Base-by-base conservation (phyloP, 805 yeast genomes). In the Clavispora phyllophila region DNA sequence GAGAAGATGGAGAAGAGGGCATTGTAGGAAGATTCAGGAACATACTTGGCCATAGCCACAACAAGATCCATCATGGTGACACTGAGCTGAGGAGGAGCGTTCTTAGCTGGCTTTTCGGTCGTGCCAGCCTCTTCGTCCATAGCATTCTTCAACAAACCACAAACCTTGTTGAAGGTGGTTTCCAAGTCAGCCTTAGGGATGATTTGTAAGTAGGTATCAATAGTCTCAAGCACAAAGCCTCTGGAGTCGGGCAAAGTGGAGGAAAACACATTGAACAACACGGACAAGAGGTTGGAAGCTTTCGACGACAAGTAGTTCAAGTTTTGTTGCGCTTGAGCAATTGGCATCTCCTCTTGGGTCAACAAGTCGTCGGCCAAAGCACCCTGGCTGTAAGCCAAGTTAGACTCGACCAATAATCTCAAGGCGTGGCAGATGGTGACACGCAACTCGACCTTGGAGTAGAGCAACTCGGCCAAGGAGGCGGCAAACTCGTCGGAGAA, bases 21-120 rank as follows among this genome's bases (percentile, higher is more conserved):
- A 54, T 76, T 73, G 63, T 87, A 85, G 4, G 84, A 77, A 2
- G 81, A 59, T 24, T 63, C 65, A 7, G 96, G 95, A 26, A 93
- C 80, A 56, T 84, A 87, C 54, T 86, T 85, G 22, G 91, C 78
- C 87, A 95, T 84, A 23, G 86, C 80, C 39, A 89, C 95, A 41
- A 89, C 75, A 44, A 93, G 73, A 60, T 93, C 99, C 84, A 91
- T 76, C 87, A 95, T 82, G 14, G 96, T 88, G 32, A 86, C 80
- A 49, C 88, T 78, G 49, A 82, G 65, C 39, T 78, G 73, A 19
- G 84, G 78, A 15, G 70, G 58, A 9, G 58, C 65, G 24, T 44
- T 47, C 47, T 50, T 60, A 56, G 29, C 55, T 23, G 54, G 60
- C 50, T 72, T 62, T 50, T 64, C 48, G 46, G 62, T 45, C 12